Evolutionary conservation across 768 basidiomycete species (phyloP), one percentile per base, ranked within the genome.

Genomic region (Tricholoma matsutake): DNA sequence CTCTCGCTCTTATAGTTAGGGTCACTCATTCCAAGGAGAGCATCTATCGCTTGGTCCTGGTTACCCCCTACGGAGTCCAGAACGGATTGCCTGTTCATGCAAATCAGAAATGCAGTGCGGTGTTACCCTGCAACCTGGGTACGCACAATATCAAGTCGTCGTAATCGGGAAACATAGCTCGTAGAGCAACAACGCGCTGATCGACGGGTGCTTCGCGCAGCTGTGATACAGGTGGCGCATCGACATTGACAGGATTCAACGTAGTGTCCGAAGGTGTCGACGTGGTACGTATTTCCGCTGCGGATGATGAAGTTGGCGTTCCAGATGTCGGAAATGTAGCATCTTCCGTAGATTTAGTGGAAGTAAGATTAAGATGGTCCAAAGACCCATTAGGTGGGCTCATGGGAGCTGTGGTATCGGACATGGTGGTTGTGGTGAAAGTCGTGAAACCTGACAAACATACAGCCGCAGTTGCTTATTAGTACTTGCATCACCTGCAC

Each of bases 21-120:
- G 74, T 95, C 93, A 73, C 82, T 92, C 92, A 95, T 94, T 9
- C 87, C 88, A 6, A 95, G 81, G 8, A 95, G 78, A 1, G 80
- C 75, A 66, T 94, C 92, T 58, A 94, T 81, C 4, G 92, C 92
- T 29, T 80, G 81, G 63, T 91, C 91, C 64, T 92, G 85, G 64
- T 91, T 77, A 10, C 86, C 81, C n/a, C 77, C 68, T 5, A 88
- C 88, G 6, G 87, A 88, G 61, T 92, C 84, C 52, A 95, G 77
- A 0, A 95, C 87, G 7, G 86, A 86, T 68, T 80, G 79, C 41
- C 88, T 90, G 45, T 3, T 54, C 16, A 32, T 37, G 59, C 55
- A 54, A 56, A 29, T 56, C 28, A 58, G 41, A 29, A 7, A 55
- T 32, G n/a, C 54, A 14, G 10, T 18, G 7, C 35, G 41, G 25